Evolutionary conservation across 2,329 filamentous ascomycete species (phyloP).

Genomic region (Leptographium flavum): DNA sequence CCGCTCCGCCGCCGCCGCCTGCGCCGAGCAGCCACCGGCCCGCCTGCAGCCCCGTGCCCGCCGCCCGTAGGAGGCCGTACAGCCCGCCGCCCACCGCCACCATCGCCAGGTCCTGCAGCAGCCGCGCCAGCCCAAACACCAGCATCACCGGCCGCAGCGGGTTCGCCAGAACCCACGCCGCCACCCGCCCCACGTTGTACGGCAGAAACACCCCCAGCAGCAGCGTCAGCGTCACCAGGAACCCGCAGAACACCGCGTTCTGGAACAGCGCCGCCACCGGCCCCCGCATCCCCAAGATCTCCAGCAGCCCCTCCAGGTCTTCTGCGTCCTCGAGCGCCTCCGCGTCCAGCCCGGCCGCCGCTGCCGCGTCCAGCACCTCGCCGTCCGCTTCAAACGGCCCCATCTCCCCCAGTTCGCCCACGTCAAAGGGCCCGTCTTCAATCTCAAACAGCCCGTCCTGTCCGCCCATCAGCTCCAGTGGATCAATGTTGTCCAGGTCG

Average conservation of each 20-base stretch:
- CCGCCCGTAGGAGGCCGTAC: constrained; percentile 19
- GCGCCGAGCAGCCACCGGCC: constrained; percentile 20
- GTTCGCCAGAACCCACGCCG: constrained; percentile 65
- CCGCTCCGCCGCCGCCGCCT: background rate
- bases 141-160: constrained; percentile 63
- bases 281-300: constrained; percentile 91
- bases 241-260: constrained; percentile 86
- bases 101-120: constrained; percentile 64
- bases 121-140: constrained; percentile 59
- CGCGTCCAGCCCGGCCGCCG: constrained; percentile 51
- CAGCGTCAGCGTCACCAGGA: constrained; percentile 78
- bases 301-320: constrained; percentile 90
- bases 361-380: constrained; percentile 50
- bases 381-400: constrained; percentile 21
- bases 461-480: constrained; percentile 29
- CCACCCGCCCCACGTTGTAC: constrained; percentile 79
- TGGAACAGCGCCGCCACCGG: constrained; percentile 82
- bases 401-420: constrained; percentile 9
- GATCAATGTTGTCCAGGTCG: constrained; percentile 36
- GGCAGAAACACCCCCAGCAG: constrained; percentile 78
- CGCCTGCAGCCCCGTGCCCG: constrained; percentile 25
- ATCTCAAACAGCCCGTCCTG: constrained; percentile 17
- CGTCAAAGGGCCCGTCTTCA: constrained; percentile 8
- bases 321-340: constrained; percentile 75
- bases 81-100: constrained; percentile 44